Conservation (phyloP, 495 filamentous ascomycete species). For the Chaetomidium leptoderma region DNA sequence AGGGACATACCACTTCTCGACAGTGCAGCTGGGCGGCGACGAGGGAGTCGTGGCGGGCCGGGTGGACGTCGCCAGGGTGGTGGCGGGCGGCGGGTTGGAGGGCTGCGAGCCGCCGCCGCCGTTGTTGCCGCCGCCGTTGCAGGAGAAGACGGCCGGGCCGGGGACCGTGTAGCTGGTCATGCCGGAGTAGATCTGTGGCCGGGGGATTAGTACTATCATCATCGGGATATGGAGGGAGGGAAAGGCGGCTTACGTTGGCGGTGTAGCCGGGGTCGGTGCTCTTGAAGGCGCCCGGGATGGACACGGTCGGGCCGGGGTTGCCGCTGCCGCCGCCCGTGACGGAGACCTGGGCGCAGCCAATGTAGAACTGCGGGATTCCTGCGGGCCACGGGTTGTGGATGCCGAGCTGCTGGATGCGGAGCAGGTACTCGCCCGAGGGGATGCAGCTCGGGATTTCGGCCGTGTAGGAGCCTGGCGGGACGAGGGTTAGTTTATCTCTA, state of each 20-base stretch:
- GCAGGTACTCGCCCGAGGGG: constrained; percentile 57
- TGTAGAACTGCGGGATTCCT: constrained; percentile 51
- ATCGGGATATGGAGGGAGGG: neutral
- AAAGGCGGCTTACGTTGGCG: constrained; percentile 31
- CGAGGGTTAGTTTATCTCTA: neutral
- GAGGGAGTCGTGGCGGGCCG: neutral
- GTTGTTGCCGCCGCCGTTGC: constrained; percentile 14
- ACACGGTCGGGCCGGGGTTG: constrained; percentile 43
- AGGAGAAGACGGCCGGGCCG: constrained; percentile 27
- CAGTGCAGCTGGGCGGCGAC: constrained; percentile 14
- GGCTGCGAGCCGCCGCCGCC: too few species aligned
- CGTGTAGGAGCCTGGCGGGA: constrained; percentile 40
- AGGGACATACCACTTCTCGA: constrained; percentile 25
- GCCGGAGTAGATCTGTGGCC: constrained; percentile 29
- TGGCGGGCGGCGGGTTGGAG: constrained; percentile 9
- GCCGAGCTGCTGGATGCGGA: constrained; percentile 58
- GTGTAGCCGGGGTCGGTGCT: constrained; percentile 54
- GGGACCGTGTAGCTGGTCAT: constrained; percentile 32
- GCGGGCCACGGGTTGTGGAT: constrained; percentile 55
- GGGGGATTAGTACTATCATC: neutral
- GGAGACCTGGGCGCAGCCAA: constrained; percentile 57
- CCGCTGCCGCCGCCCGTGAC: constrained; percentile 51
- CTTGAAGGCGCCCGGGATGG: constrained; percentile 55
- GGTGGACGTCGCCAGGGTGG: constrained; percentile 15
- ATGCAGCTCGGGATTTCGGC: constrained; percentile 53